phyloP scores from a whole-genome alignment of 129 eudicot genomes.

The Flaveria robusta region DNA sequence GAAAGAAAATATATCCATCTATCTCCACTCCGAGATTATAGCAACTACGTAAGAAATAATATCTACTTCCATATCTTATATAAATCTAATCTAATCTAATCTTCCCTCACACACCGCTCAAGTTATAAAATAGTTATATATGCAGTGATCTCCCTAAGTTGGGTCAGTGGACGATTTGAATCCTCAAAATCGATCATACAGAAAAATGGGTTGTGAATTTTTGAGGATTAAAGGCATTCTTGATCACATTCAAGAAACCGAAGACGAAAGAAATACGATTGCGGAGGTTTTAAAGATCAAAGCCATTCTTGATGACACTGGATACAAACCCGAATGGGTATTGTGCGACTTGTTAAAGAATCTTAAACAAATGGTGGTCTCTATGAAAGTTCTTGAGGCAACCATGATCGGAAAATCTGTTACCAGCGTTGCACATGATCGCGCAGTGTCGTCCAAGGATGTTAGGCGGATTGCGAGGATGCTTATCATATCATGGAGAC shows the following conservation, averaged over 20 bases:
- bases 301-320: not conserved
- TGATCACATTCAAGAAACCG: not conserved
- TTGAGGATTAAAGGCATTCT: not conserved
- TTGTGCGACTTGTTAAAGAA: not conserved
- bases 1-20: too few relatives aligned
- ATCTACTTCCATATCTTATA: too few relatives aligned
- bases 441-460: not conserved
- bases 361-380: not conserved
- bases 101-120: too few relatives aligned
- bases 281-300: conserved; percentile 2
- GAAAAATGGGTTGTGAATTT: not conserved
- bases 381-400: not conserved
- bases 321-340: not conserved
- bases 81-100: too few relatives aligned
- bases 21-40: too few relatives aligned
- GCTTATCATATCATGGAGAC: not conserved
- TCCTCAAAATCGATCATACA: too few relatives aligned
- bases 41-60: too few relatives aligned
- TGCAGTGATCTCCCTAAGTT: too few relatives aligned
- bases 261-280: not conserved
- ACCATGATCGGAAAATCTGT: conserved; percentile 10
- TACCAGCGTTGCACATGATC: not conserved
- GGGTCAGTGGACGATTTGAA: too few relatives aligned
- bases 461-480: not conserved
- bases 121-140: too few relatives aligned